Evolutionary conservation across 495 filamentous ascomycete genomes (phyloP).

Genomic region (Aspergillus affinis): DNA sequence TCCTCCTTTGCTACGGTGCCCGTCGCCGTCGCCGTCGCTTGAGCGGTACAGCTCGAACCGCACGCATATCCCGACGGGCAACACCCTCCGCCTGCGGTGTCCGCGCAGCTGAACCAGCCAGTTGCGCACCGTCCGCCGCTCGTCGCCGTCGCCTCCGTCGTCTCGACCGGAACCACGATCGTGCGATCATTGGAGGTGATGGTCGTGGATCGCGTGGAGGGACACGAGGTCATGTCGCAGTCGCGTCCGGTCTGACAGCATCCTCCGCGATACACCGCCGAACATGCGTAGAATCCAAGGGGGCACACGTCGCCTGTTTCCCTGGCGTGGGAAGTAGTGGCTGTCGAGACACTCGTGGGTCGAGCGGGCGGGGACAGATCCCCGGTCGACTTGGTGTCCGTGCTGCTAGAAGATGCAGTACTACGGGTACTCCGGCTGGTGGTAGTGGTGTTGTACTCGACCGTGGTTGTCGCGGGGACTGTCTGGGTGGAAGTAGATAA

Average conservation of each 20-base stretch:
- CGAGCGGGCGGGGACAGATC: slow-evolving; percentile 49
- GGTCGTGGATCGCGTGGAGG: slow-evolving; percentile 56
- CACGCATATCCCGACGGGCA: slow-evolving; percentile 76
- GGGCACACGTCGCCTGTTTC: slow-evolving; percentile 56
- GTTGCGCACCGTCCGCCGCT: slow-evolving; percentile 56
- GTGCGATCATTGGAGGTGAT: slow-evolving; percentile 63
- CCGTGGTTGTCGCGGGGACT: slow-evolving; percentile 30
- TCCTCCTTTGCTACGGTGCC: slow-evolving; percentile 59
- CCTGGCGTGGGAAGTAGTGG: slow-evolving; percentile 28
- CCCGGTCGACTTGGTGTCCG: slow-evolving; percentile 18
- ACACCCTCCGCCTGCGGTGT: slow-evolving; percentile 66
- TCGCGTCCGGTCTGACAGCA: slow-evolving; percentile 82
- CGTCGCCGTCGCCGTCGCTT: slow-evolving; percentile 45
- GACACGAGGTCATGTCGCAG: slow-evolving; percentile 74
- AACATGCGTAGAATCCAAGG: slow-evolving; percentile 73
- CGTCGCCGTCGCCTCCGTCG: slow-evolving; percentile 32
- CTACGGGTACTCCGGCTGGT: slow-evolving; percentile 25
- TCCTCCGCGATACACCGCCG: slow-evolving; percentile 63
- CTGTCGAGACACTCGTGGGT: slow-evolving; percentile 40
- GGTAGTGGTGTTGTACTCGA: slow-evolving; percentile 26
- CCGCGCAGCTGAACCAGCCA: slow-evolving; percentile 78
- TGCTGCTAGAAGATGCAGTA: slow-evolving; percentile 21
- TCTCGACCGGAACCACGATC: slow-evolving; percentile 59
- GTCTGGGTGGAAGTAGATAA: slow-evolving; percentile 42
- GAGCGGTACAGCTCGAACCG: slow-evolving; percentile 68